Base-by-base conservation (phyloP, 768 basidiomycete species). In the Pisolithus albus region DNA sequence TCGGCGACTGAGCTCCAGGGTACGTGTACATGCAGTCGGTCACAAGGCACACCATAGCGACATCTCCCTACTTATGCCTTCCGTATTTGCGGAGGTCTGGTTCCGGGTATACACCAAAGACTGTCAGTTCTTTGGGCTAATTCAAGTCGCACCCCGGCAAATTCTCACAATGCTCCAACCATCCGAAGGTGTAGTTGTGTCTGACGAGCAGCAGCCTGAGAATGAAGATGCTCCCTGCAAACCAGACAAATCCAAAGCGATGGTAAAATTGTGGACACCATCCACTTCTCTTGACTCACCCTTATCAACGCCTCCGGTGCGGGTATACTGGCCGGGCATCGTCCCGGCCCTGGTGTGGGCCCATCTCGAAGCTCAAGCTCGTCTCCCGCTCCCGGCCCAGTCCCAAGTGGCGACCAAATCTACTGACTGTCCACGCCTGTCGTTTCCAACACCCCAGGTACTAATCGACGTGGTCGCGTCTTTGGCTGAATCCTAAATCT, bases 71-170 rank as follows among this genome's bases (percentile, higher is more conserved):
- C 62, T 88, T 19, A 80, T 82, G 70, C 89, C 90, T 0, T 55
- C 63, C 0, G 65, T 61, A n/a, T 88, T 88, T 54, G 84, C 77
- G 0, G 90, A 92, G 63, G 71, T 82, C n/a, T 72, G 80, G 38
- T 63, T 90, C 38, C 73, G 86, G 11, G 68, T 90, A 5, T 92
- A 81, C 60, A 84, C 87, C 41, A 82, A 83, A 62, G 78, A 85
- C n/a, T 60, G 54, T 1, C 56, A 57, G 30, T 83, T 78, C 59
- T 75, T 75, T 38, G 80, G 80, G 2, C 67, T 87, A 9, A 74
- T 91, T 3, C 88, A 90, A 59, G 76, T 74, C 0, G 89, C 82
- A 0, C 90, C 84, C 61, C 76, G 83, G 11, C 59, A 67, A 7
- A 66, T 79, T 4, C 47, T 77, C 4, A 58, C 57, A 46, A 15